These are phyloP conservation scores for Fusarium sp. DNA, from an alignment of 2,329 filamentous ascomycete genomes.

Conservation along the genomic window DNA sequence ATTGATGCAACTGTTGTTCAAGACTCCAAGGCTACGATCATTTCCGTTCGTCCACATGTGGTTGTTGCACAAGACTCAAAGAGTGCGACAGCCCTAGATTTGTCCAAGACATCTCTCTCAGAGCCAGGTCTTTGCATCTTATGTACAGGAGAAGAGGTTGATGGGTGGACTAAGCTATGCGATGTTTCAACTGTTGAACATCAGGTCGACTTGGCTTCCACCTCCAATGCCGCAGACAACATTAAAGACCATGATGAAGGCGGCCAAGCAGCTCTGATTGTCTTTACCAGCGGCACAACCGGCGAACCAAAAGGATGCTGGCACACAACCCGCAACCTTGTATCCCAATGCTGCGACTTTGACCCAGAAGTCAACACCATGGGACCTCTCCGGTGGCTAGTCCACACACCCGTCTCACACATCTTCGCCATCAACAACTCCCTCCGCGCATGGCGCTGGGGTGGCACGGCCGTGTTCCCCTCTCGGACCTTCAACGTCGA, in stretches of 20 bases:
- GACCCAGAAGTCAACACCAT: conserved; percentile 46
- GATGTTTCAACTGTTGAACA: conserved; percentile 11
- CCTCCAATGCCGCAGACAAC: background rate
- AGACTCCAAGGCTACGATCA: conserved; percentile 40
- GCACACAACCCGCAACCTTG: conserved; percentile 52
- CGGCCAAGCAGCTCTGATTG: conserved; percentile 49
- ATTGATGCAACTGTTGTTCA: conserved; percentile 45
- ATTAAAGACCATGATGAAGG: background rate
- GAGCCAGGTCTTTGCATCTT: conserved; percentile 33
- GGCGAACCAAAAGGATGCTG: conserved; percentile 56
- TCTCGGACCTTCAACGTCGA: conserved; percentile 48
- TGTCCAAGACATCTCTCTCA: background rate
- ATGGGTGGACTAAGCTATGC: conserved; percentile 37
- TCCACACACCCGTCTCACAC: conserved; percentile 51
- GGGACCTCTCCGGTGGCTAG: conserved; percentile 47
- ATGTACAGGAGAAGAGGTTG: conserved; percentile 32
- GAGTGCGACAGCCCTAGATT: conserved; percentile 30
- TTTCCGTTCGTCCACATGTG: conserved; percentile 40
- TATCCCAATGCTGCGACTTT: conserved; percentile 50
- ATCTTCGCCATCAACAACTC: conserved; percentile 53
- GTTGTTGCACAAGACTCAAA: conserved; percentile 47
- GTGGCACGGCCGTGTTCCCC: conserved; percentile 49
- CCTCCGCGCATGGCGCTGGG: conserved; percentile 50
- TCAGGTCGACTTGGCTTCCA: background rate
- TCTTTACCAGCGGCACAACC: conserved; percentile 61